These are phyloP conservation scores for Arachis stenosperma DNA, from an alignment of 306 rosid genomes.

Conservation along the genomic window DNA sequence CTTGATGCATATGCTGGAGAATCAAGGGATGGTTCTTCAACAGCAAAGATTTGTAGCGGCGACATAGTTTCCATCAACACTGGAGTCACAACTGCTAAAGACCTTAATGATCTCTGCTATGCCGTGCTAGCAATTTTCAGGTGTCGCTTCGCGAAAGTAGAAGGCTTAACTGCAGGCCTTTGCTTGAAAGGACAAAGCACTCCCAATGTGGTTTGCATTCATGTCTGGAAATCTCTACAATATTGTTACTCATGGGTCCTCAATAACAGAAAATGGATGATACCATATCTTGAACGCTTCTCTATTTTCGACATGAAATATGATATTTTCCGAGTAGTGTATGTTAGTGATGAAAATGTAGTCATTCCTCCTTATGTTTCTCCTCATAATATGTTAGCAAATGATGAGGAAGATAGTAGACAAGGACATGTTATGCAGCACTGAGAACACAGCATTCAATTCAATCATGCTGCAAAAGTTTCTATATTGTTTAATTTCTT, in stretches of 20 bases:
- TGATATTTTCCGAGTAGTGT: conserved; percentile 60
- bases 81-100: conserved; percentile 30
- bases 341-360: conserved; percentile 50
- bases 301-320: conserved; percentile 56
- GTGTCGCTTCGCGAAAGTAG: conserved; percentile 47
- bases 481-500: not conserved
- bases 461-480: not conserved
- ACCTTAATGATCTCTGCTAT: conserved; percentile 53
- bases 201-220: conserved; percentile 49
- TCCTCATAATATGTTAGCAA: conserved; percentile 43
- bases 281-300: conserved; percentile 61
- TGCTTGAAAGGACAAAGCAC: conserved; percentile 60
- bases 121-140: conserved; percentile 56
- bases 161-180: conserved; percentile 56
- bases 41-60: conserved; percentile 51
- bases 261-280: conserved; percentile 45
- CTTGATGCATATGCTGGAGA: conserved; percentile 65
- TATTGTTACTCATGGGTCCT: conserved; percentile 66
- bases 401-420: conserved; percentile 43
- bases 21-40: conserved; percentile 56
- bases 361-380: conserved; percentile 35
- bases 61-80: conserved; percentile 56
- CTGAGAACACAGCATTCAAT: not conserved
- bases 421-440: conserved; percentile 42
- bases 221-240: conserved; percentile 70